Evolutionary conservation across 2,329 filamentous ascomycete genomes (phyloP).

Genomic region (Colletotrichum musicola): DNA sequence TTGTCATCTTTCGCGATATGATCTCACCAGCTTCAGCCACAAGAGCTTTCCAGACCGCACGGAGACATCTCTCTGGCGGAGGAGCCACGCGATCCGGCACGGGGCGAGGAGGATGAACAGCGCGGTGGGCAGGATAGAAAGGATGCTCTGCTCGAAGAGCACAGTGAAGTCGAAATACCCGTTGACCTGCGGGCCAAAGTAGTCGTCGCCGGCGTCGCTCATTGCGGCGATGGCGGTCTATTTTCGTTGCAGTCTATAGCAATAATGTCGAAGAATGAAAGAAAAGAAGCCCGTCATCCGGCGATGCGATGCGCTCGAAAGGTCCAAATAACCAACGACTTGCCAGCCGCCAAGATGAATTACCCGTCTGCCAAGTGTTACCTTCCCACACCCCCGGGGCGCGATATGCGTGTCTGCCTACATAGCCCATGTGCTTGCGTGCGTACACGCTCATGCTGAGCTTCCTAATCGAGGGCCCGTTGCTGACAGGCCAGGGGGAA

Average conservation of each 20-base stretch:
- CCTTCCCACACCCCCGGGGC: too few species aligned
- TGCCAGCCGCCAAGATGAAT: background rate
- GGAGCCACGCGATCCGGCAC: conserved; percentile 37
- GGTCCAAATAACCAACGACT: background rate
- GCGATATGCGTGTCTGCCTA: too few species aligned
- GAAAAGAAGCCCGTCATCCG: too few species aligned
- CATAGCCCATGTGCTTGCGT: too few species aligned
- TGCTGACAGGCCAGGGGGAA: background rate
- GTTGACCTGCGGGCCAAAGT: conserved; percentile 44
- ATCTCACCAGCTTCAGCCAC: conserved; percentile 43
- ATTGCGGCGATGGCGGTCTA: background rate
- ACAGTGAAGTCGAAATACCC: conserved; percentile 48
- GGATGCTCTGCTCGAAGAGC: conserved; percentile 47
- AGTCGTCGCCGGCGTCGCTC: conserved; percentile 25
- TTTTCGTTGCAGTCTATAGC: too few species aligned
- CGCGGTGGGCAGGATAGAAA: conserved; percentile 45
- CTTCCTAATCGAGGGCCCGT: background rate
- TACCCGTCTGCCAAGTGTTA: background rate
- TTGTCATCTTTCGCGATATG: background rate
- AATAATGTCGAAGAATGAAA: too few species aligned
- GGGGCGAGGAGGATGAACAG: conserved; percentile 44
- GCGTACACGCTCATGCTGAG: too few species aligned
- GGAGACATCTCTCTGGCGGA: conserved; percentile 16
- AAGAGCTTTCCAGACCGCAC: conserved; percentile 34
- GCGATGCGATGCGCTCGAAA: background rate